These are phyloP conservation scores for Pythium sukuiense DNA, from an alignment of 352 stramenopile species.

Conservation along the genomic window DNA sequence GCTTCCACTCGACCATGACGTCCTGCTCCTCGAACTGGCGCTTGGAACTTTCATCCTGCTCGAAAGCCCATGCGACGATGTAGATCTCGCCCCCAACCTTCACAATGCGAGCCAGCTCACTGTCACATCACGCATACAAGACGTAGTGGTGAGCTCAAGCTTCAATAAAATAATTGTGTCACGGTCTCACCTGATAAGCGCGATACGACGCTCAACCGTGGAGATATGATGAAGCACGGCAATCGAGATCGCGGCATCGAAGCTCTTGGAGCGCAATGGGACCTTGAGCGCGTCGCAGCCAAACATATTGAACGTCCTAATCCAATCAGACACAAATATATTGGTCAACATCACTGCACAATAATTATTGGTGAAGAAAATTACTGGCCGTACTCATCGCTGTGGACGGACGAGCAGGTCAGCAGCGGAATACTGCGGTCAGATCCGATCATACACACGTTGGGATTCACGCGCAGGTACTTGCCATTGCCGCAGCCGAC, in stretches of 20 bases:
- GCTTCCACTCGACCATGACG: slow-evolving; percentile 86
- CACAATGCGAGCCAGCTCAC: slow-evolving; percentile 69
- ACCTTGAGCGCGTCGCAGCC: slow-evolving; percentile 69
- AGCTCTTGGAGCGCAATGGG: slow-evolving; percentile 51
- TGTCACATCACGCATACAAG: slow-evolving; percentile 12
- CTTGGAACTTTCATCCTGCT: slow-evolving; percentile 80
- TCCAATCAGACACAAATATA: neutral
- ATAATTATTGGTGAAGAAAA: neutral
- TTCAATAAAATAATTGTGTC: neutral
- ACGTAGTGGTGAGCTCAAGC: neutral
- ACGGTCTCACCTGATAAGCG: slow-evolving; percentile 53
- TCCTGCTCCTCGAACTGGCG: slow-evolving; percentile 75
- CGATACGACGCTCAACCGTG: slow-evolving; percentile 64
- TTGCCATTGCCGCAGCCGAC: slow-evolving; percentile 86
- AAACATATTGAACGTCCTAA: slow-evolving; percentile 59
- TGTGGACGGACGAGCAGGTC: slow-evolving; percentile 34
- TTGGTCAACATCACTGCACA: neutral
- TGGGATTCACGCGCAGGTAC: slow-evolving; percentile 66
- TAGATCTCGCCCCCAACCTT: slow-evolving; percentile 52
- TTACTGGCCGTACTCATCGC: slow-evolving; percentile 33
- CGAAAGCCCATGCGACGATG: slow-evolving; percentile 81
- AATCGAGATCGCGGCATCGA: slow-evolving; percentile 84
- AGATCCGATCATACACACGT: slow-evolving; percentile 63
- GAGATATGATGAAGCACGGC: slow-evolving; percentile 86
- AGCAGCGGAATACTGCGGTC: slow-evolving; percentile 82